phyloP scores from a whole-genome alignment of 352 stramenopile genomes.

The Aphanomyces invadans region DNA sequence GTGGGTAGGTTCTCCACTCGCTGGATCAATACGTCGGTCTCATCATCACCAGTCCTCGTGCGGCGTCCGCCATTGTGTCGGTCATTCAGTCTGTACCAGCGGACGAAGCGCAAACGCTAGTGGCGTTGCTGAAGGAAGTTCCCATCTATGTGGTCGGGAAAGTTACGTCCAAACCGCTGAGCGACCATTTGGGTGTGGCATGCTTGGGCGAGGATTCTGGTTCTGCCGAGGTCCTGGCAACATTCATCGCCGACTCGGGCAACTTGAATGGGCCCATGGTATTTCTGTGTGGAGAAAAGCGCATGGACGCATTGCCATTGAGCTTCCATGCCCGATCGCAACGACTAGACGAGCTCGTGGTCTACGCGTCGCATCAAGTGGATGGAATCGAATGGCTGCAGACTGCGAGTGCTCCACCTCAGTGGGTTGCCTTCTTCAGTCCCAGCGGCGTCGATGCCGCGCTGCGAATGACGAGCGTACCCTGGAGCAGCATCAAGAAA shows the following conservation, averaged over 20 bases:
- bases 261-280: slow-evolving; percentile 44
- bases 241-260: slow-evolving; percentile 30
- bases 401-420: slow-evolving; percentile 34
- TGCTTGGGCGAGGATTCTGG: slow-evolving; percentile 60
- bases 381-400: slow-evolving; percentile 38
- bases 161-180: slow-evolving; percentile 54
- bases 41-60: slow-evolving; percentile 68
- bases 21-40: slow-evolving; percentile 49
- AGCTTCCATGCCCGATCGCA: slow-evolving; percentile 45
- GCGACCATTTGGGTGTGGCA: slow-evolving; percentile 39
- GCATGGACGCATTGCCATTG: slow-evolving; percentile 45
- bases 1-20: neutral
- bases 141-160: slow-evolving; percentile 57
- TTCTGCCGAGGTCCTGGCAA: slow-evolving; percentile 51
- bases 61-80: slow-evolving; percentile 39
- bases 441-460: slow-evolving; percentile 62
- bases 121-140: slow-evolving; percentile 31
- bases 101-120: slow-evolving; percentile 33
- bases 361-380: slow-evolving; percentile 53
- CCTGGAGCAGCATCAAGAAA: slow-evolving; percentile 59
- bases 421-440: slow-evolving; percentile 79
- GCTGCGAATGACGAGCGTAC: slow-evolving; percentile 30
- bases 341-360: slow-evolving; percentile 49
- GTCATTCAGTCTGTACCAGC: neutral
- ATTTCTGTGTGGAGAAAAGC: slow-evolving; percentile 74